Conservation (phyloP, 78 protist species). For the Guillardia theta region DNA sequence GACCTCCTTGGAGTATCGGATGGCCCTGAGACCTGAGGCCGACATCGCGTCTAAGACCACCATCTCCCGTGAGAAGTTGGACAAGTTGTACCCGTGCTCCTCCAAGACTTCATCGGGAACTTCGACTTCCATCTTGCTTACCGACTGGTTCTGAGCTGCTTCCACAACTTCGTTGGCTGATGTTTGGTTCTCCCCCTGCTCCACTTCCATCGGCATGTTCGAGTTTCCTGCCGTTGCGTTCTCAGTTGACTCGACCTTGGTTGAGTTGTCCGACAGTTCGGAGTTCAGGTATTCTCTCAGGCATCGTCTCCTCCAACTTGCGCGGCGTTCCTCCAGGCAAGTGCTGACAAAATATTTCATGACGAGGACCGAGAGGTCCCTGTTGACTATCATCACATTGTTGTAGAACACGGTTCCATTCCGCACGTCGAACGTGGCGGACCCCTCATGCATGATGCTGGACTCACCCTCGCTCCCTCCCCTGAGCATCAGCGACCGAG, state of each 20-base stretch:
- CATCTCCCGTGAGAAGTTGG: slow-evolving; percentile 33
- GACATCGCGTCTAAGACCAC: slow-evolving; percentile 92
- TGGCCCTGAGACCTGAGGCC: slow-evolving; percentile 83
- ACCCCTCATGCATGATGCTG: neutral
- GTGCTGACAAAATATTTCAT: slow-evolving; percentile 42
- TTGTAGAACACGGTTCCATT: slow-evolving; percentile 86
- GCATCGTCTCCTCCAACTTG: neutral
- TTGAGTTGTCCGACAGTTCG: too few species aligned
- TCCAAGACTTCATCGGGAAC: neutral
- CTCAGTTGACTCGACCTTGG: too few species aligned
- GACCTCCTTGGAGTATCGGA: slow-evolving; percentile 86
- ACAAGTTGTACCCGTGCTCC: neutral
- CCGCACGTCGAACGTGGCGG: neutral
- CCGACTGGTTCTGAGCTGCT: neutral
- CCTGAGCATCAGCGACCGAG: too few species aligned
- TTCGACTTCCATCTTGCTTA: neutral
- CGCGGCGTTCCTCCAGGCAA: neutral
- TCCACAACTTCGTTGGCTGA: too few species aligned
- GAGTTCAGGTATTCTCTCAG: too few species aligned
- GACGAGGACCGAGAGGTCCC: slow-evolving; percentile 80
- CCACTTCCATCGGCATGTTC: neutral
- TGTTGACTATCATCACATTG: slow-evolving; percentile 92
- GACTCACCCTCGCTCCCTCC: neutral
- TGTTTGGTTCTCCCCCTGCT: neutral
- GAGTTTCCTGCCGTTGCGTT: neutral